Evolutionary conservation across 768 basidiomycete genomes (phyloP).

Genomic region (Lentinula lateritia): DNA sequence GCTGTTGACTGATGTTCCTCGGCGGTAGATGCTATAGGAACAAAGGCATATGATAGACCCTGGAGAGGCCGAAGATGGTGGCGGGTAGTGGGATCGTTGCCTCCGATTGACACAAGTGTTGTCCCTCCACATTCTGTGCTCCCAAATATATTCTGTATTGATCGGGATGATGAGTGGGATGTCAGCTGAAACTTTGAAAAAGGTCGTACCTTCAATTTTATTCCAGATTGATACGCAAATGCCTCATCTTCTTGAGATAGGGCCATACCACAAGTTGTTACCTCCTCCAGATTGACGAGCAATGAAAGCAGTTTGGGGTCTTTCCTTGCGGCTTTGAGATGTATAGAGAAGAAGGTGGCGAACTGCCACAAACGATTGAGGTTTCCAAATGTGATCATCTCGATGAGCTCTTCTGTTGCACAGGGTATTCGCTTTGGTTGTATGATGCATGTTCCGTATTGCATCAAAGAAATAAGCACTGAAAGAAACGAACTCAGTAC

Average conservation of each 20-base stretch:
- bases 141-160: constrained; percentile 66
- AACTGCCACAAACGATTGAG: constrained; percentile 78
- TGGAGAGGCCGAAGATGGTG: constrained; percentile 55
- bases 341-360: constrained; percentile 57
- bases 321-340: constrained; percentile 54
- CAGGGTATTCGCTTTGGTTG: constrained; percentile 65
- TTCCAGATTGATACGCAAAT: constrained; percentile 59
- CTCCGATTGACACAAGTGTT: constrained; percentile 59
- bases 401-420: constrained; percentile 60
- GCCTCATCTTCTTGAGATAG: constrained; percentile 64
- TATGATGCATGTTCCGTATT: constrained; percentile 68
- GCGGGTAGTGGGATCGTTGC: constrained; percentile 41
- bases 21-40: constrained; percentile 44
- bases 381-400: constrained; percentile 63
- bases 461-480: constrained; percentile 71
- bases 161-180: constrained; percentile 15
- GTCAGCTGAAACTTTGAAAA: neutral
- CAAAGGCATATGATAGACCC: constrained; percentile 62
- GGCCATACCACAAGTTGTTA: constrained; percentile 61
- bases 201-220: constrained; percentile 54
- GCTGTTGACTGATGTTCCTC: constrained; percentile 49
- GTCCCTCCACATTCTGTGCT: constrained; percentile 71
- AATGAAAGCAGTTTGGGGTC: constrained; percentile 57
- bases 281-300: constrained; percentile 53
- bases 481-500: constrained; percentile 11